Percentiles rank a stretch among this genome's conserved stretches.
These are phyloP conservation scores for Chiua virens DNA, from an alignment of 768 basidiomycete species.

Conservation along the genomic window DNA sequence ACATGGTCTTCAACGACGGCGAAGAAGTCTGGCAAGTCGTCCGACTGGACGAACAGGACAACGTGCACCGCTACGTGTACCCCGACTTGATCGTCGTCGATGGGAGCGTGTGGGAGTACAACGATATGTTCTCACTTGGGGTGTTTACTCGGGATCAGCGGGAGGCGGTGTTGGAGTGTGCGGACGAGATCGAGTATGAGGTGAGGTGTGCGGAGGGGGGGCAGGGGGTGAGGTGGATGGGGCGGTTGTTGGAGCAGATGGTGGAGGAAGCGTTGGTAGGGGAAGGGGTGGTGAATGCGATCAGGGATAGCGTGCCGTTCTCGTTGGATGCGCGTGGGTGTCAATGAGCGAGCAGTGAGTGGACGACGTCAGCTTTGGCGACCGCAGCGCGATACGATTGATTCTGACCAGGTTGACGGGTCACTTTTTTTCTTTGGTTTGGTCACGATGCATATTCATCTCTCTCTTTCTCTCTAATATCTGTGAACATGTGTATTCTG, in stretches of 20 bases:
- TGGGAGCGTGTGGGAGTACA: constrained; percentile 4
- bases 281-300: constrained; percentile 5
- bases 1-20: constrained; percentile 20
- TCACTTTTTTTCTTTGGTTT: not conserved
- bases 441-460: not conserved
- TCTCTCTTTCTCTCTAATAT: not conserved
- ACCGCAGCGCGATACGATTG: not conserved
- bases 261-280: constrained; percentile 10
- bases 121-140: constrained; percentile 16
- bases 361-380: no score
- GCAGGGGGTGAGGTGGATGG: constrained; percentile 18
- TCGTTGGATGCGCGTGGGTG: not conserved
- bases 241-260: constrained; percentile 18
- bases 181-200: constrained; percentile 25
- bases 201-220: constrained; percentile 1
- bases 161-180: constrained; percentile 25
- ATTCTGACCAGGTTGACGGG: not conserved
- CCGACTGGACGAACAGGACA: constrained; percentile 18
- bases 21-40: constrained; percentile 29
- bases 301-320: constrained; percentile 14
- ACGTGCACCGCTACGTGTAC: constrained; percentile 21
- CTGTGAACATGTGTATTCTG: no score
- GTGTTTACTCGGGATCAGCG: constrained; percentile 24
- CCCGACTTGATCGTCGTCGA: constrained; percentile 30
- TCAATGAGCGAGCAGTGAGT: not conserved